These are phyloP conservation scores for Cryptosporidium ubiquitum DNA, from an alignment of 169 alveolate genomes.

Conservation along the genomic window DNA sequence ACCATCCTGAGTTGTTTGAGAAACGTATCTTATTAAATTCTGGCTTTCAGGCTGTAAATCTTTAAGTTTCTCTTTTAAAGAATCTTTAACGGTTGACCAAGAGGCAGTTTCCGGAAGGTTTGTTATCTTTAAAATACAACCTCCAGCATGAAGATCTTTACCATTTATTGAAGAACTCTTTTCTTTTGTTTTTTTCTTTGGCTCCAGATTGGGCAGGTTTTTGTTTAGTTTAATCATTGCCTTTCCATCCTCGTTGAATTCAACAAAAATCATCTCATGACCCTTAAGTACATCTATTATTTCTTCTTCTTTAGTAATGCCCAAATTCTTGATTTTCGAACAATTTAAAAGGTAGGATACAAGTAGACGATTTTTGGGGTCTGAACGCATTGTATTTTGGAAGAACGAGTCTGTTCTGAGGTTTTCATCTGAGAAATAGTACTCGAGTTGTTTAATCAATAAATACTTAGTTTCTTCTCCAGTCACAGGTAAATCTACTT, in stretches of 20 bases:
- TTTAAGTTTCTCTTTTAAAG: conserved; percentile 29
- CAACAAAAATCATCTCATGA: conserved; percentile 30
- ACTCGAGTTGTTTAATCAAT: conserved; percentile 74
- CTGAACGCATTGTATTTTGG: conserved; percentile 72
- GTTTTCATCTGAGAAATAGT: conserved; percentile 77
- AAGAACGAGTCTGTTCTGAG: conserved; percentile 74
- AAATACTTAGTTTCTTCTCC: conserved; percentile 4
- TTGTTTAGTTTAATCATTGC: conserved; percentile 34
- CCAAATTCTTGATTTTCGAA: conserved; percentile 33
- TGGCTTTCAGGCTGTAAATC: conserved; percentile 3
- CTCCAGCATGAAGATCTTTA: conserved; percentile 52
- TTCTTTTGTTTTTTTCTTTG: conserved; percentile 21
- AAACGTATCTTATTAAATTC: conserved; percentile 60
- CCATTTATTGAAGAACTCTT: background rate
- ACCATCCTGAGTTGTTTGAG: conserved; percentile 71
- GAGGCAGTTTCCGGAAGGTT: conserved; percentile 50
- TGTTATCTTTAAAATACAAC: conserved; percentile 41
- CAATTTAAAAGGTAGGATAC: conserved; percentile 43
- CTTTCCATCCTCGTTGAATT: conserved; percentile 35
- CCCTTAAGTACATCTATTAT: conserved; percentile 37
- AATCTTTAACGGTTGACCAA: conserved; percentile 46
- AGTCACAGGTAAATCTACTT: background rate
- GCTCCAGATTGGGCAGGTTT: conserved; percentile 37
- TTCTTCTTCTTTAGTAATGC: conserved; percentile 67
- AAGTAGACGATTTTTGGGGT: conserved; percentile 43